Evolutionary conservation across 2,329 filamentous ascomycete species (phyloP), one percentile per base, ranked within the genome.

Genomic region (Fusarium zealandicum): DNA sequence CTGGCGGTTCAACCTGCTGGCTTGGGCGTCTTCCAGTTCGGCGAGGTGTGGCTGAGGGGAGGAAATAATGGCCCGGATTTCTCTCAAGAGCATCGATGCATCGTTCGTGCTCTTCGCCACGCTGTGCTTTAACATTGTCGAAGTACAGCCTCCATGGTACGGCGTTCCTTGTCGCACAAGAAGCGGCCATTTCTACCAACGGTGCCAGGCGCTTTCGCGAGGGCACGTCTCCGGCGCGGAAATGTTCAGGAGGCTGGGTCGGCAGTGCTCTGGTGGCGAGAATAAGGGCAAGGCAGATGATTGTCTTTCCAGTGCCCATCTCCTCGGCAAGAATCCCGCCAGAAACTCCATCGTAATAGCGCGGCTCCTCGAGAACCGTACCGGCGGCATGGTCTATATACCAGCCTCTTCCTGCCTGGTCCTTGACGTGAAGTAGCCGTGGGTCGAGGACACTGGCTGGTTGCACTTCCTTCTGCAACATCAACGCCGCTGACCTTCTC

Each of bases 281-380:
- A 32, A 97, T 86, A 2, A 92, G 75, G 6, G 88, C 81, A 14
- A 98, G 75, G 59, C 90, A 93, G 10, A 97, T 96, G 20, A 97
- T 75, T 0, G 93, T 97, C 76, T 97, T 98, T 0, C 93, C 93
- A 0, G 83, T 76, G 6, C 88, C 89, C 90, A 93, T 93, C 59
- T 90, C 88, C 68, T 95, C 90, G 0, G 90, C 89, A 12, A 92
- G 75, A 12, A 93, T 89, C 3, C 92, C 93, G 28, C 93, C 92
- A 52, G 82, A 80, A 5, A 87, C 82, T 20, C 85, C 82, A 37
- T 95, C 91, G 63, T 93, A 96, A 53, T 84, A 83, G 3, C 82
- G 81, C 10, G 90, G 87, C n/a, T 89, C 83, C 30, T 79, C 78
- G 0, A 90, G 70, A 40, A 92, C 81, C 0, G 78, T 77, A 0